phyloP scores from a whole-genome alignment of 306 rosid species.

The Vicia sativa region DNA sequence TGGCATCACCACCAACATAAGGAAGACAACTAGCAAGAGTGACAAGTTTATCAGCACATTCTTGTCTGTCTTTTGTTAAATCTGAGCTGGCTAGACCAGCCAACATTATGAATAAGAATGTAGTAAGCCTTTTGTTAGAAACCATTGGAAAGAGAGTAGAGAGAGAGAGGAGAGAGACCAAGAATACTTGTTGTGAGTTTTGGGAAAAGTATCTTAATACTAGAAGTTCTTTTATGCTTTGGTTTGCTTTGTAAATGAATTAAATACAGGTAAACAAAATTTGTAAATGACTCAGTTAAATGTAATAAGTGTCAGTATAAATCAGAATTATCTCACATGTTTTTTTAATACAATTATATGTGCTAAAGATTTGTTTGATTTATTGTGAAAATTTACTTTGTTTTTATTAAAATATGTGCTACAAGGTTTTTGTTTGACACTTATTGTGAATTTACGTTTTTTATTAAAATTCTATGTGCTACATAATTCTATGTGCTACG shows the following conservation, averaged over 20 bases:
- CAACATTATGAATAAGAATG: conserved; percentile 23
- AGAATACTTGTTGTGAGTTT: not conserved
- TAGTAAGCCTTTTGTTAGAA: conserved; percentile 7
- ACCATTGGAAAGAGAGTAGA: conserved; percentile 36
- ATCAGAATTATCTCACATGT: no score
- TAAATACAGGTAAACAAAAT: no score
- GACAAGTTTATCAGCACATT: conserved; percentile 65
- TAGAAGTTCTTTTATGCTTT: conserved; percentile 16
- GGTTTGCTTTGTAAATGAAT: not conserved
- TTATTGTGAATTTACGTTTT: no score
- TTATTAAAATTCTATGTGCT: no score
- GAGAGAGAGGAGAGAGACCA: not conserved
- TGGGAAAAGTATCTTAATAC: conserved; percentile 4
- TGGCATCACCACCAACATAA: conserved; percentile 66
- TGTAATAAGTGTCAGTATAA: no score
- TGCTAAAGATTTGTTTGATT: no score
- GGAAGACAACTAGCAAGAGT: conserved; percentile 70
- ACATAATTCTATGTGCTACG: no score
- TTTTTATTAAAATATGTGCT: no score
- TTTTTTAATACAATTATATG: no score
- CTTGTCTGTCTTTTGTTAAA: conserved; percentile 58
- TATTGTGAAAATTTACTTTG: no score
- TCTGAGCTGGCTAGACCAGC: conserved; percentile 45
- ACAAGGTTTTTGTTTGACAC: no score
- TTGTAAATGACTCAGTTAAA: no score